Base-by-base conservation (phyloP, 305 asterid species). In the Rubia occidens region DNA sequence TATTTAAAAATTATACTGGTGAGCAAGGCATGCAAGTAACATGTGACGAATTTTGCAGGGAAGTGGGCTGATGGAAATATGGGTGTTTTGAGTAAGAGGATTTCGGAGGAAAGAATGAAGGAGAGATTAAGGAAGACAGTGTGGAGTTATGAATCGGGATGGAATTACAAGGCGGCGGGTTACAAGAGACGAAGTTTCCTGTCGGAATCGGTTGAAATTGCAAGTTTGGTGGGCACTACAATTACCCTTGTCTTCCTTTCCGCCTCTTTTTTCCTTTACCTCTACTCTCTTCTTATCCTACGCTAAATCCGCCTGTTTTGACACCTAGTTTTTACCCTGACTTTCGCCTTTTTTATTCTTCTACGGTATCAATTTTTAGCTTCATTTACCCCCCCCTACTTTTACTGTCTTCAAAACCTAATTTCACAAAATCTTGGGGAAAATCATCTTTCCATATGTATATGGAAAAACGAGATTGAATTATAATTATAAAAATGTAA, bases 61-160 rank as follows among this genome's bases (percentile, higher is more conserved):
- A 68, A 81, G 43, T 63, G 64, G 53, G 87, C 81, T 79, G 91
- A 86, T 24, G 78, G 80, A 73, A 80, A 80, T 44, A 44, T 84
- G 79, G 74, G 40, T n/a, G 59, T 78, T 35, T 64, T 86, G 58
- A 74, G 77, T 51, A 29, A 71, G 45, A 81, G 91, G 78, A 84
- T 84, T 14, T 78, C 79, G 60, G 40, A 32, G 53, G 47, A 78
- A 72, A 80, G 79, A 74, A 74, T 55, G 51, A 82, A 66, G 61
- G 91, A 84, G 39, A 79, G 71, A 74, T 42, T 77, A 43, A 39
- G 67, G 45, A 43, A 60, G 1, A 39, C 53, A 59, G 43, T 69
- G 68, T 63, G 49, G 39, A 18, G 32, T 35, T 60, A 37, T 39
- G 60, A 70, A 13, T 24, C 39, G 26, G 61, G 86, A 35, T 86